phyloP scores from a whole-genome alignment of 2,329 filamentous ascomycete species.

The Microdochium trichocladiopsis region DNA sequence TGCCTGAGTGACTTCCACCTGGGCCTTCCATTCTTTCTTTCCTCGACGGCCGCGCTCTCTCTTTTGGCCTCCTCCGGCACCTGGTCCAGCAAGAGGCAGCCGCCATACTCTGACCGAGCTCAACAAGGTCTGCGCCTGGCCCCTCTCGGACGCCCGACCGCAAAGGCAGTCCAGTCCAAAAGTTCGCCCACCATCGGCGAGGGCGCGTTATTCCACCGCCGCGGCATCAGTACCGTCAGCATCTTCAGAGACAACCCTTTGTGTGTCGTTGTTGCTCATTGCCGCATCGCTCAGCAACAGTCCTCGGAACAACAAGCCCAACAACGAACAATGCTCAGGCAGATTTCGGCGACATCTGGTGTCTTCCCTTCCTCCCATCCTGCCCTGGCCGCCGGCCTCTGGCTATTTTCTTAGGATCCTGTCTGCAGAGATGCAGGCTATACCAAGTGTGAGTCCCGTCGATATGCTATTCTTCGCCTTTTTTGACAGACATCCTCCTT shows the following conservation, averaged over 20 bases:
- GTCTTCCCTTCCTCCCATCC: conserved; percentile 16
- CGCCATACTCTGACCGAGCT: too few species aligned
- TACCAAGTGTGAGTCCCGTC: conserved; percentile 40
- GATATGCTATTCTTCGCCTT: too few species aligned
- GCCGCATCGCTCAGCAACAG: too few species aligned
- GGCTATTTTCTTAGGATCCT: conserved; percentile 24
- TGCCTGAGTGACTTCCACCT: neutral
- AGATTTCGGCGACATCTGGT: conserved; percentile 13
- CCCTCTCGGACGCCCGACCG: neutral
- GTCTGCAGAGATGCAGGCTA: conserved; percentile 37
- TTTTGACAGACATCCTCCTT: too few species aligned
- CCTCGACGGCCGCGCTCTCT: too few species aligned
- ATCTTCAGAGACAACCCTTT: neutral
- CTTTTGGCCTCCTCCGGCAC: too few species aligned
- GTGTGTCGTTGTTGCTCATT: neutral
- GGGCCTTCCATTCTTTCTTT: too few species aligned
- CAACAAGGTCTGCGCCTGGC: neutral
- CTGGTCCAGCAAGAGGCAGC: too few species aligned
- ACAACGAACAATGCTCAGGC: conserved; percentile 12
- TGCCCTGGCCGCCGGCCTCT: conserved; percentile 11
- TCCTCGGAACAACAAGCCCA: too few species aligned
- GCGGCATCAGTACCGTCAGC: neutral
- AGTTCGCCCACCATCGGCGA: too few species aligned
- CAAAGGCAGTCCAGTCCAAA: neutral
- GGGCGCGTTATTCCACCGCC: too few species aligned